A percentile compares a stretch with the other conserved stretches of the same genome.
phyloP scores from a whole-genome alignment of 371 early-diverging fungal species.

The Mucor velutinosus region DNA sequence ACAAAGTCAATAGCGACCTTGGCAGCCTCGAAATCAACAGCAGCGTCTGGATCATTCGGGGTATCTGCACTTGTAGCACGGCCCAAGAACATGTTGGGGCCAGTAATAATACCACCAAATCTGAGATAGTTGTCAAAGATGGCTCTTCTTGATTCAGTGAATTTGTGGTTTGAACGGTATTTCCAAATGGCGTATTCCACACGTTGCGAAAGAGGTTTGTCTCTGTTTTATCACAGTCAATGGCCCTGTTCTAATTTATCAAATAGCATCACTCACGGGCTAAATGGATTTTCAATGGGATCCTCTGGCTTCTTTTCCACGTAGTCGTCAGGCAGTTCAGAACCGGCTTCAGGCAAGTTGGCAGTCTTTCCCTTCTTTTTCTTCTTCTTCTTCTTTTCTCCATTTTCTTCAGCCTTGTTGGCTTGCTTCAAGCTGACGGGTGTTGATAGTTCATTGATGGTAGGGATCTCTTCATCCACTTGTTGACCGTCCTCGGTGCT shows the following conservation, averaged over 20 bases:
- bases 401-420: background rate
- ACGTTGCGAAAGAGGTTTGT: slow-evolving; percentile 47
- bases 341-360: slow-evolving; percentile 59
- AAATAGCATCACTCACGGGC: slow-evolving; percentile 32
- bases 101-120: slow-evolving; percentile 59
- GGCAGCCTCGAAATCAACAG: slow-evolving; percentile 52
- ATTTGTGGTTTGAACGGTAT: slow-evolving; percentile 59
- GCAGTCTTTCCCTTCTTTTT: slow-evolving; percentile 54
- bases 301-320: slow-evolving; percentile 49
- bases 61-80: slow-evolving; percentile 40
- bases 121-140: slow-evolving; percentile 57
- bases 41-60: slow-evolving; percentile 43
- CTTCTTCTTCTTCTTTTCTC: slow-evolving; percentile 55
- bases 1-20: slow-evolving; percentile 47
- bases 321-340: slow-evolving; percentile 39
- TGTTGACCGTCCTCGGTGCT: background rate
- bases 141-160: slow-evolving; percentile 34
- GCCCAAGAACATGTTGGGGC: slow-evolving; percentile 59
- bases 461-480: slow-evolving; percentile 9
- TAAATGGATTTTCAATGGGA: slow-evolving; percentile 40
- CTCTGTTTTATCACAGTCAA: slow-evolving; percentile 23
- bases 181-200: slow-evolving; percentile 61
- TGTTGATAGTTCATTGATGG: slow-evolving; percentile 29
- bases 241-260: background rate
- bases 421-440: slow-evolving; percentile 31